phyloP scores from a whole-genome alignment of 441 rosid species.

The Arabidopsis hybrid region DNA sequence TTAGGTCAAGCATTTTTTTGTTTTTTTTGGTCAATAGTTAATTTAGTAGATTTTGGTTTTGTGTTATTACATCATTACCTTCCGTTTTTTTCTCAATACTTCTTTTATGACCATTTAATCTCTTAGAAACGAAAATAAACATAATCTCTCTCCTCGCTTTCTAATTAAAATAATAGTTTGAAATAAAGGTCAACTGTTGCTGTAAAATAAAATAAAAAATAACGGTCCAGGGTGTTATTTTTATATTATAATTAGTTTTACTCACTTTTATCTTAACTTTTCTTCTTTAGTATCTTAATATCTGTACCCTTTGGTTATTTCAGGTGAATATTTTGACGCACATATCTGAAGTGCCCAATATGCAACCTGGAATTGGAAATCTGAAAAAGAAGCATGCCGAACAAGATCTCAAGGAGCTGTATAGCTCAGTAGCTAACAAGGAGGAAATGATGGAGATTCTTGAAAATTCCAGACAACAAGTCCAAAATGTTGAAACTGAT shows the following conservation, averaged over 20 bases:
- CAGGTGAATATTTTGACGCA: neutral
- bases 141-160: too few relatives aligned
- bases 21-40: too few relatives aligned
- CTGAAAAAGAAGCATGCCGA: neutral
- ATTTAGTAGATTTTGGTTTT: too few relatives aligned
- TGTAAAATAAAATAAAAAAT: too few relatives aligned
- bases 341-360: neutral
- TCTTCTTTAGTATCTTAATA: neutral
- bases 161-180: too few relatives aligned
- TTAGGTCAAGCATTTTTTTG: too few relatives aligned
- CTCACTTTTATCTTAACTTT: neutral
- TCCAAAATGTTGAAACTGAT: neutral
- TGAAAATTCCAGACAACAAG: neutral
- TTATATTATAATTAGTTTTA: neutral
- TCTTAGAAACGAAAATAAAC: too few relatives aligned
- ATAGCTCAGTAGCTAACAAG: neutral
- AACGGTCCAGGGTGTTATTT: neutral
- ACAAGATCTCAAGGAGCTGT: neutral
- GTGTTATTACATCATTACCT: too few relatives aligned
- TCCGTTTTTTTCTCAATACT: too few relatives aligned
- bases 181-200: too few relatives aligned
- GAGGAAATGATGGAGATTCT: neutral
- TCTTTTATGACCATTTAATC: too few relatives aligned
- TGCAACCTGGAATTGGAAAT: neutral
- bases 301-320: neutral